Evolutionary conservation across 2,329 filamentous ascomycete species (phyloP).

Genomic region (Apiospora pterosperma): DNA sequence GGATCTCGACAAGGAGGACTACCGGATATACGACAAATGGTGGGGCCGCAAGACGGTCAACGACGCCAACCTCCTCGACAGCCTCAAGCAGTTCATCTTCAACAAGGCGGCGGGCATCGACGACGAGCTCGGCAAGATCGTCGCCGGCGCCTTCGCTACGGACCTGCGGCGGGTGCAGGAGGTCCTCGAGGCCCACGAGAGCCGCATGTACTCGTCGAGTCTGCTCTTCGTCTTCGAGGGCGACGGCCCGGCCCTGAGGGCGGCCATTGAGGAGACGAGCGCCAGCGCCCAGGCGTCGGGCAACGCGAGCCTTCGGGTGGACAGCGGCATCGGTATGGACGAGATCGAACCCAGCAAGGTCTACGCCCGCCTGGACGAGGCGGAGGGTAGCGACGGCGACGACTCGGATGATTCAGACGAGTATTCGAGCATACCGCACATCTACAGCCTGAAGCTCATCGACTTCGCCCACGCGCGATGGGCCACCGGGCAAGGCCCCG

Average conservation of each 20-base stretch:
- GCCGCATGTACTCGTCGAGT: slow-evolving; percentile 62
- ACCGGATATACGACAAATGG: slow-evolving; percentile 60
- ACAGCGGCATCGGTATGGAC: slow-evolving; percentile 52
- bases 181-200: slow-evolving; percentile 53
- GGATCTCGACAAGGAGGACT: slow-evolving; percentile 52
- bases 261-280: slow-evolving; percentile 53
- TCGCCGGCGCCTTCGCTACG: slow-evolving; percentile 50
- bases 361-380: slow-evolving; percentile 7
- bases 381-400: slow-evolving; percentile 33
- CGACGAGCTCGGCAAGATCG: slow-evolving; percentile 51
- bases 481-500: slow-evolving; percentile 76
- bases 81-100: slow-evolving; percentile 56
- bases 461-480: slow-evolving; percentile 94
- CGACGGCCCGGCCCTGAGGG: slow-evolving; percentile 51
- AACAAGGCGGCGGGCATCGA: slow-evolving; percentile 56
- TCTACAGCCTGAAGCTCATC: slow-evolving; percentile 83
- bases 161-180: slow-evolving; percentile 52
- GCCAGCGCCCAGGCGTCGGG: slow-evolving; percentile 31
- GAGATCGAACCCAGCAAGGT: slow-evolving; percentile 22
- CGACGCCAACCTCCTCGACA: slow-evolving; percentile 50
- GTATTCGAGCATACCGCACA: slow-evolving; percentile 46
- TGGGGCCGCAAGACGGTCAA: slow-evolving; percentile 54
- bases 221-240: slow-evolving; percentile 64
- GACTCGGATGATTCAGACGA: slow-evolving; percentile 53
- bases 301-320: slow-evolving; percentile 41